Evolutionary conservation across 2,329 filamentous ascomycete species (phyloP).

Genomic region (Ceratocystis huliohia): DNA sequence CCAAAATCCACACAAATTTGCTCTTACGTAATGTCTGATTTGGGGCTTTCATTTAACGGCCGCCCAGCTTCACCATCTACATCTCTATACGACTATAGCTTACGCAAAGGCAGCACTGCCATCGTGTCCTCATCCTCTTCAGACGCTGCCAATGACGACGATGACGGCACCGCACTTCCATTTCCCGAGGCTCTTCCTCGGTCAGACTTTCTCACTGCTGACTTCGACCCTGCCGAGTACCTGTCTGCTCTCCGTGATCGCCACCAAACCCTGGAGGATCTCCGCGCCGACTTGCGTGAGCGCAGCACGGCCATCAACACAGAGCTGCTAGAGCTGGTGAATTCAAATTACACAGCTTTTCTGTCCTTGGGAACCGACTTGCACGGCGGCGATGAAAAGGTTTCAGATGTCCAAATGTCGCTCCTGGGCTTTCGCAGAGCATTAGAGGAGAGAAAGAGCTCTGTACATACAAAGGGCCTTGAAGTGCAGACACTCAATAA

Average conservation of each 20-base stretch:
- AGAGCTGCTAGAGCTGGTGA: constrained; percentile 88
- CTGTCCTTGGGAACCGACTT: constrained; percentile 69
- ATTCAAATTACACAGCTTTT: constrained; percentile 88
- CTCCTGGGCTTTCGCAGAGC: constrained; percentile 75
- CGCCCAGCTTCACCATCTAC: constrained; percentile 15
- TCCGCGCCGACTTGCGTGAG: constrained; percentile 73
- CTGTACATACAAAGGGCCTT: constrained; percentile 48
- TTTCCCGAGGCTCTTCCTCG: constrained; percentile 79
- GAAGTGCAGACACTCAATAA: constrained; percentile 50
- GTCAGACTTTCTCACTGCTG: constrained; percentile 61
- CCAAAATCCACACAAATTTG: not conserved
- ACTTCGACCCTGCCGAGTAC: constrained; percentile 71
- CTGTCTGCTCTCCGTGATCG: constrained; percentile 66
- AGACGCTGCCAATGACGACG: constrained; percentile 26
- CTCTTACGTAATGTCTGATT: constrained; percentile 5
- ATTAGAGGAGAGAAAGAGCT: constrained; percentile 57
- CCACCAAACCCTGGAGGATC: constrained; percentile 90
- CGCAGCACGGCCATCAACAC: constrained; percentile 66
- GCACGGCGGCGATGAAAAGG: constrained; percentile 75
- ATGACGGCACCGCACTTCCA: constrained; percentile 62
- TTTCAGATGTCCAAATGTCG: constrained; percentile 80
- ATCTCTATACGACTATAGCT: constrained; percentile 13
- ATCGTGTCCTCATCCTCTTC: constrained; percentile 24
- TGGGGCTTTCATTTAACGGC: constrained; percentile 4
- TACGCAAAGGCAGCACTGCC: constrained; percentile 15